Percentiles rank a stretch among this genome's conserved stretches.
Conservation (phyloP, 441 rosid species). For the Melastoma candidum region DNA sequence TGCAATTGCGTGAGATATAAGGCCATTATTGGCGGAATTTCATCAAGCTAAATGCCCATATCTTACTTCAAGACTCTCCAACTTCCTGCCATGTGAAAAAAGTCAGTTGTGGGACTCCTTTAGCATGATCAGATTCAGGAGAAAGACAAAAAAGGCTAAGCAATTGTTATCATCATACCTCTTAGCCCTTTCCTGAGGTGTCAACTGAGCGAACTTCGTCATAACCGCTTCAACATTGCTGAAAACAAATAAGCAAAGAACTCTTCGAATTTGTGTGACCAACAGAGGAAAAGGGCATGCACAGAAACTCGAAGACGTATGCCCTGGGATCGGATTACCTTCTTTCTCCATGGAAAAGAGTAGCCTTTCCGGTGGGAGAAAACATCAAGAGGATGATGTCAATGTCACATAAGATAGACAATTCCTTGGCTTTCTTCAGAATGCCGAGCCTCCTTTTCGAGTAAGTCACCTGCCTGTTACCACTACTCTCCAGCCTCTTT, state of each 20-base stretch:
- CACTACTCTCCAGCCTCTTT: slow-evolving; percentile 54
- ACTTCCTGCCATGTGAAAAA: slow-evolving; percentile 22
- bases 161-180: slow-evolving; percentile 25
- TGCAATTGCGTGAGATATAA: not conserved
- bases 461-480: slow-evolving; percentile 67
- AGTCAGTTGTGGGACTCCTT: slow-evolving; percentile 1
- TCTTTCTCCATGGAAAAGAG: slow-evolving; percentile 48
- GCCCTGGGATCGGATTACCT: slow-evolving; percentile 28
- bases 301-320: not conserved
- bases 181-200: slow-evolving; percentile 77
- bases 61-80: slow-evolving; percentile 83
- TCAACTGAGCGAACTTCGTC: slow-evolving; percentile 53
- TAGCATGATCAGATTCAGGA: not conserved
- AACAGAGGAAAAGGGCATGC: too few relatives aligned
- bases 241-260: slow-evolving; percentile 7
- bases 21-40: too few relatives aligned
- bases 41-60: not conserved
- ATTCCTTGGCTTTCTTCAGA: slow-evolving; percentile 69
- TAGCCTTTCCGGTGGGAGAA: slow-evolving; percentile 66
- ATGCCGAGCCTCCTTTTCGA: slow-evolving; percentile 72
- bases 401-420: slow-evolving; percentile 67
- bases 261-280: too few relatives aligned
- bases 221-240: slow-evolving; percentile 61
- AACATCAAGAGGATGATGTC: slow-evolving; percentile 77
- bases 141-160: not conserved